Evolutionary conservation across 2,329 filamentous ascomycete species (phyloP).

Genomic region (Alternaria burnsii): DNA sequence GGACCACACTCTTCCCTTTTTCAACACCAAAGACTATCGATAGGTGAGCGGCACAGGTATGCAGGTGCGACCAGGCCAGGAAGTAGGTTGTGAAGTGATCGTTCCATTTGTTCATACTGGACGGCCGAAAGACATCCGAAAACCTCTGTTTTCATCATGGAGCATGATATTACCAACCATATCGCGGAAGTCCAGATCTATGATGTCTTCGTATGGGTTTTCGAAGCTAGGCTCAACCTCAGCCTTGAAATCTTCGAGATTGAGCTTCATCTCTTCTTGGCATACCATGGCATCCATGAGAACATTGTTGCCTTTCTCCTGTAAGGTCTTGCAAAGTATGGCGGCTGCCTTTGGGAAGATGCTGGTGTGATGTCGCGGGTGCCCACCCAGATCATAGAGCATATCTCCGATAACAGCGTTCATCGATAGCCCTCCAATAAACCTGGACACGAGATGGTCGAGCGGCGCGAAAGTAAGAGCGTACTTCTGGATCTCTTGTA

Average conservation of each 20-base stretch:
- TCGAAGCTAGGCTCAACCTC: neutral
- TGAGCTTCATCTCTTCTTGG: neutral
- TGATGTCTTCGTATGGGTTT: neutral
- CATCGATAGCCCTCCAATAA: neutral
- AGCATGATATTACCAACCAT: neutral
- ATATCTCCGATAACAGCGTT: neutral
- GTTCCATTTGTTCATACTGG: neutral
- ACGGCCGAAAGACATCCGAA: neutral
- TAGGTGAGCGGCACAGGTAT: neutral
- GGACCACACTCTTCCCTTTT: fast-evolving
- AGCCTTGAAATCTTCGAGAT: neutral
- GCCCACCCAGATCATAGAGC: neutral
- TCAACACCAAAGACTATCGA: neutral
- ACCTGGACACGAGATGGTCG: neutral
- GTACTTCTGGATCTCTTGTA: neutral
- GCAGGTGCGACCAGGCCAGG: neutral
- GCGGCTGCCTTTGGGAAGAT: neutral
- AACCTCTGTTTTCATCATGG: neutral
- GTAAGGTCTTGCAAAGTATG: neutral
- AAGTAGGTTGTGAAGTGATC: neutral
- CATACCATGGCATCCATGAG: neutral
- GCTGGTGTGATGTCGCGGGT: neutral
- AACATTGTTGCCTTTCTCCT: neutral
- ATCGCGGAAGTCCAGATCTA: neutral
- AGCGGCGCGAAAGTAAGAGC: neutral